These are phyloP conservation scores for Podila clonocystis DNA, from an alignment of 192 early-diverging fungal species.

Conservation along the genomic window DNA sequence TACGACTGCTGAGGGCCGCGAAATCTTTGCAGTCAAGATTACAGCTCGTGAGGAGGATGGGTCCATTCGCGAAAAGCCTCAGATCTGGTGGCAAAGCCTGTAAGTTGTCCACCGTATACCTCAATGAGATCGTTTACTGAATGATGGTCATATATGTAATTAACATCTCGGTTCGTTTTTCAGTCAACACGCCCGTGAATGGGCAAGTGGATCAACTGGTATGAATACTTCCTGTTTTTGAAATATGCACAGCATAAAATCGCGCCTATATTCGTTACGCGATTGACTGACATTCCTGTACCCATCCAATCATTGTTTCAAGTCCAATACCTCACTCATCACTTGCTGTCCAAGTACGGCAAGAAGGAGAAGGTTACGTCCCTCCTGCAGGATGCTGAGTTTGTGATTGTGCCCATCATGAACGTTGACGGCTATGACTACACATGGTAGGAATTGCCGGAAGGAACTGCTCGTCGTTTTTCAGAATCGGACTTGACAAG, in stretches of 20 bases:
- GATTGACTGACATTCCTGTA: too few species aligned
- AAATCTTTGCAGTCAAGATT: conserved; percentile 67
- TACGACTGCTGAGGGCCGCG: conserved; percentile 60
- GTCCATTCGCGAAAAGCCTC: conserved; percentile 33
- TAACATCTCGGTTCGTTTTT: too few species aligned
- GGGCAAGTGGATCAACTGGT: conserved; percentile 59
- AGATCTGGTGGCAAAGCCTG: conserved; percentile 53
- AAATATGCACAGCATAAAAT: too few species aligned
- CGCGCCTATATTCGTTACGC: background rate
- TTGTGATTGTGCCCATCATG: conserved; percentile 65
- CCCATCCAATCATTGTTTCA: background rate
- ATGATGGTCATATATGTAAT: too few species aligned
- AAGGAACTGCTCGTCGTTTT: background rate
- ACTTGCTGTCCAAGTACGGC: conserved; percentile 51
- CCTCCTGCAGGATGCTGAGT: conserved; percentile 56
- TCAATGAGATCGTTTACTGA: too few species aligned
- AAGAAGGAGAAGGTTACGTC: conserved; percentile 37
- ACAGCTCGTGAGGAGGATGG: conserved; percentile 51
- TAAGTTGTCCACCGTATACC: conserved; percentile 2
- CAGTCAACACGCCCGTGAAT: conserved; percentile 67
- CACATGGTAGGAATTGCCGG: conserved; percentile 40
- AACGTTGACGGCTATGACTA: conserved; percentile 69
- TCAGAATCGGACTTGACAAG: background rate
- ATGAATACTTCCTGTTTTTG: background rate
- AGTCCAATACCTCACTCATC: conserved; percentile 61